Conservation (phyloP, 2,329 filamentous ascomycete species). For the Colletotrichum sp. region DNA sequence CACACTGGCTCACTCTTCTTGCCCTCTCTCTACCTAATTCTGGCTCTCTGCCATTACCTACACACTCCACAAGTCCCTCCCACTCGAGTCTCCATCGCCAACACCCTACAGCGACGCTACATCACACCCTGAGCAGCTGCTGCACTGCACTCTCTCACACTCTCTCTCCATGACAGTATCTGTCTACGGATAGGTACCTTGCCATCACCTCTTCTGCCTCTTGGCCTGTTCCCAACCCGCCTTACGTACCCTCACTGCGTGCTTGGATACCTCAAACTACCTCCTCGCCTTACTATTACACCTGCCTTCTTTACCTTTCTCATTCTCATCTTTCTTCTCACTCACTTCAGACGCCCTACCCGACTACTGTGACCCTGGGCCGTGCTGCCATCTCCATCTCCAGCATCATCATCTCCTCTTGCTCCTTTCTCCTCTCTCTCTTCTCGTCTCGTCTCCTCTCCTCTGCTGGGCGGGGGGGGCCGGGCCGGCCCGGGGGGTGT, state of each 20-base stretch:
- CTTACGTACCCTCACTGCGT: background rate
- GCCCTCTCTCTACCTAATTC: background rate
- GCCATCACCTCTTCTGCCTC: background rate
- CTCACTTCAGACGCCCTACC: background rate
- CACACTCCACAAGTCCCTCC: background rate
- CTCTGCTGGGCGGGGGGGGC: no score
- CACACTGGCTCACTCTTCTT: background rate
- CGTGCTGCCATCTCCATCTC: background rate
- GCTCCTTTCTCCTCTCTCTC: background rate
- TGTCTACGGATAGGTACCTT: background rate
- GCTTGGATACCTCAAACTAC: background rate
- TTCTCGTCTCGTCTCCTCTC: background rate
- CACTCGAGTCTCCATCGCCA: background rate
- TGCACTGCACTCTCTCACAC: background rate
- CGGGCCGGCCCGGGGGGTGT: no score
- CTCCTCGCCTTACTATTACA: background rate
- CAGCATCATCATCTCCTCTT: background rate
- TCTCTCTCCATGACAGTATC: background rate
- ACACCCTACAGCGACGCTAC: constrained; percentile 4
- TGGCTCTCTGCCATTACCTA: background rate
- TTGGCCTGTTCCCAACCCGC: background rate
- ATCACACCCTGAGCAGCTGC: background rate
- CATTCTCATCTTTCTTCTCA: background rate
- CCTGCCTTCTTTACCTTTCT: background rate
- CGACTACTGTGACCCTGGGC: background rate